These are phyloP conservation scores for Serendipita sp. DNA, from an alignment of 1,284 basidiomycete species.

Conservation along the genomic window DNA sequence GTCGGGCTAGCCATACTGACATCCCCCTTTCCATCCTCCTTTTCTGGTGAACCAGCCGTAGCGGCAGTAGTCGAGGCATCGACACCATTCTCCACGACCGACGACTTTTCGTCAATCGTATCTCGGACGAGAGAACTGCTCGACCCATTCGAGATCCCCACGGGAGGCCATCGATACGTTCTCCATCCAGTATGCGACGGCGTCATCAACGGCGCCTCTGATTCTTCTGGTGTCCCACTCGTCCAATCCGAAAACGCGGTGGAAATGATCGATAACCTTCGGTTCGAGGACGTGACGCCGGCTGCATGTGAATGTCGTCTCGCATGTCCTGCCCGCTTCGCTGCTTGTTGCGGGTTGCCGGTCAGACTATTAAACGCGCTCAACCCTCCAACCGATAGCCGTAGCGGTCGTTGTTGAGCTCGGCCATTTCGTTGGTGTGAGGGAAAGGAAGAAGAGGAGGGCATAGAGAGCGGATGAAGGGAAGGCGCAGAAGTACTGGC, in stretches of 20 bases:
- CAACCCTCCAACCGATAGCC: neutral
- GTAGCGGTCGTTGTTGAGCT: neutral
- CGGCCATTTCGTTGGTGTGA: neutral
- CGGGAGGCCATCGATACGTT: neutral
- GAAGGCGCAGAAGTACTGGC: neutral
- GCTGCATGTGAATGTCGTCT: constrained; percentile 3
- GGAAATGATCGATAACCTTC: neutral
- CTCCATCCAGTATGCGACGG: constrained; percentile 4
- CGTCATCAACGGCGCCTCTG: neutral
- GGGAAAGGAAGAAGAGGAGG: neutral
- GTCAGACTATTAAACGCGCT: neutral
- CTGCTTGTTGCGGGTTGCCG: neutral
- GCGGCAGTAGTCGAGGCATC: neutral
- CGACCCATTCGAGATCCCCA: neutral
- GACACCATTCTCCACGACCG: neutral
- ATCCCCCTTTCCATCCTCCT: constrained; percentile 17
- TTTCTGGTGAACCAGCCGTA: neutral
- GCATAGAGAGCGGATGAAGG: neutral
- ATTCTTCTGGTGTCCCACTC: neutral
- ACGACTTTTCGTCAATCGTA: neutral
- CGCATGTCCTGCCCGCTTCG: neutral
- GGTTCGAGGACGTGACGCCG: neutral
- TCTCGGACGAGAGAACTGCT: neutral
- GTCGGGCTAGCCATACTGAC: neutral
- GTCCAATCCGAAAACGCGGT: constrained; percentile 3